These are phyloP conservation scores for Sugiyamaella boreocaroliniensis DNA, from an alignment of 805 yeast genomes.

Conservation along the genomic window DNA sequence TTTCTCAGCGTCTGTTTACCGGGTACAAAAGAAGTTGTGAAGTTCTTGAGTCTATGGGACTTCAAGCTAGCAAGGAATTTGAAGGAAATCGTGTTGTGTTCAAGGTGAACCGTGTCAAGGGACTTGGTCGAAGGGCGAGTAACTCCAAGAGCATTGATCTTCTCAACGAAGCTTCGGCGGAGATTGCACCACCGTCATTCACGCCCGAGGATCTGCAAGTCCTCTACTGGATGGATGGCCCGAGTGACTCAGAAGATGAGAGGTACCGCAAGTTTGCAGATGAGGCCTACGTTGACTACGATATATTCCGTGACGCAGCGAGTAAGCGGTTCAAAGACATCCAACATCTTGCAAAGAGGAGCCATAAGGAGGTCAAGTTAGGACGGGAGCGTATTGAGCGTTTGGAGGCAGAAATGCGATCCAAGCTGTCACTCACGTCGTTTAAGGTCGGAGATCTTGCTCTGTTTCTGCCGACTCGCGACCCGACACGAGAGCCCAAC, in stretches of 20 bases:
- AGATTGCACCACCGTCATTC: neutral
- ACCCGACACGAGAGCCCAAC: conserved; percentile 34
- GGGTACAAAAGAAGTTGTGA: conserved; percentile 40
- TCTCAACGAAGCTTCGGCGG: neutral
- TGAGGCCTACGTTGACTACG: conserved; percentile 34
- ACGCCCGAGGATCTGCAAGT: conserved; percentile 11
- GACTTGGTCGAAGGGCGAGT: conserved; percentile 30
- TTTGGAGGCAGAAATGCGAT: conserved; percentile 30
- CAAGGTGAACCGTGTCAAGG: conserved; percentile 63
- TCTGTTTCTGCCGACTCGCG: conserved; percentile 72
- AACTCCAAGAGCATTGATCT: conserved; percentile 1
- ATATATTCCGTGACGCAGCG: conserved; percentile 39
- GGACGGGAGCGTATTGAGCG: conserved; percentile 34
- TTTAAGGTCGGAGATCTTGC: conserved; percentile 75
- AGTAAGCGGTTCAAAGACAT: conserved; percentile 80
- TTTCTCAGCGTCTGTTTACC: conserved; percentile 37
- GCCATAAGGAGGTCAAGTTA: conserved; percentile 62
- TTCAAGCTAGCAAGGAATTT: conserved; percentile 46
- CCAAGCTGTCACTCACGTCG: conserved; percentile 57
- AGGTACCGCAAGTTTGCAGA: conserved; percentile 21
- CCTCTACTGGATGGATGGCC: conserved; percentile 46
- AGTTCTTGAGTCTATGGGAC: conserved; percentile 68
- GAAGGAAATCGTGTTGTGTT: conserved; percentile 37
- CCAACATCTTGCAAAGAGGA: conserved; percentile 78
- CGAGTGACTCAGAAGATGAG: conserved; percentile 25